Evolutionary conservation across 164 flowering plant genomes (phyloP), one percentile per base, ranked within the genome.

Genomic region (Vitis rupestris): DNA sequence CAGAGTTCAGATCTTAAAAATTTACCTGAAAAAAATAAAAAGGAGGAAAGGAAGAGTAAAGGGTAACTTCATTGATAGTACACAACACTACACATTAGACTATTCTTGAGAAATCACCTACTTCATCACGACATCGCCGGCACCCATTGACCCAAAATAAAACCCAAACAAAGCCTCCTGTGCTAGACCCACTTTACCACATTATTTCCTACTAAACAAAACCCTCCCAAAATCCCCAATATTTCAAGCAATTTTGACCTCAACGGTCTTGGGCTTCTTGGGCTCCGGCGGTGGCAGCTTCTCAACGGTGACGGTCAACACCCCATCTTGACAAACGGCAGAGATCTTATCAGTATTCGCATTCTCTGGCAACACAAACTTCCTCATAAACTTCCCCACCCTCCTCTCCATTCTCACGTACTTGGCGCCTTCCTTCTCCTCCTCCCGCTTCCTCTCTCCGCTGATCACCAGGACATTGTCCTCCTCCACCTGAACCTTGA

Each of bases 231-330:
- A 16, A 14, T 5, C 11, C 17, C 13, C 10, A 31, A 3, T 62
- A 17, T 29, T 23, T 69, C 65, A 77, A 57, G 73, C 88, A 55
- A 87, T 60, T 77, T 84, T 78, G 47, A 89, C 90, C 70, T 86
- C 83, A 56, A 89, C 73, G 2, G 80, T 79, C 84, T 75, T 86
- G 5, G 90, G 84, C 81, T 86, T 85, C 90, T 87, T 89, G 10
- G 91, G 87, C 81, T 85, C 86, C 19, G 90, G 91, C 19, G 88
- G 90, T 0, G 90, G 87, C 77, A 74, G 13, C 76, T 89, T 89
- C 82, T 82, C 73, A 16, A 85, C 87, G 8, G 86, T 85, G 1
- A 89, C 88, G 5, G 85, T 83, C 58, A 89, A 74, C 62, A 87
- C 88, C 4, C 91, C 91, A 15, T 89, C 87, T 64, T 79, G 83